A percentile compares a stretch with the other conserved stretches of the same genome.
Conservation (phyloP, 352 stramenopile genomes). For the Phytophthora brassicae region DNA sequence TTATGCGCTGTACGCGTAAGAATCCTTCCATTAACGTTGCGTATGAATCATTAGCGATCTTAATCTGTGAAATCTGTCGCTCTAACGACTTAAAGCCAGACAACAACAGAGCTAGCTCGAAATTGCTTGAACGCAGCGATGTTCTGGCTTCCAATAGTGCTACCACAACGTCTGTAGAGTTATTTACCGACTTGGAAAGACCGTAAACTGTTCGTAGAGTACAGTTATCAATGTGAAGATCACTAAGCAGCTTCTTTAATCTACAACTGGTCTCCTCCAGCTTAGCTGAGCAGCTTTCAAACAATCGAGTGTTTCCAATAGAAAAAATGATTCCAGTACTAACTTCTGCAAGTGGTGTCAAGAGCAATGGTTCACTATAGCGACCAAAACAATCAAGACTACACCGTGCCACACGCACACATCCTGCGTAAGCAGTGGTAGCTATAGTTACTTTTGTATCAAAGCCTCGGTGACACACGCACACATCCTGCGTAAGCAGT, state of each 20-base stretch:
- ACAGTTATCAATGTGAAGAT: constrained; percentile 3
- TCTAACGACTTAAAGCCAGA: constrained; percentile 37
- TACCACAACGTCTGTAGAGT: constrained; percentile 4
- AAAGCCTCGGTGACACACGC: constrained; percentile 53
- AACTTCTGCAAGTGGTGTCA: constrained; percentile 35
- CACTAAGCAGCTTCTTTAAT: constrained; percentile 24
- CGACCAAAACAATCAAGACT: constrained; percentile 49
- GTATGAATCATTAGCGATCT: constrained; percentile 26
- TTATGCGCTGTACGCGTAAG: constrained; percentile 29
- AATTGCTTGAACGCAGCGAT: constrained; percentile 38
- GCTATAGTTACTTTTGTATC: constrained; percentile 41
- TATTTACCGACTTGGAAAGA: constrained; percentile 5
- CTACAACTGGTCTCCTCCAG: constrained; percentile 16
- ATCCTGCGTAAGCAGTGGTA: constrained; percentile 58
- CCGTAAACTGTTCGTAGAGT: constrained; percentile 17
- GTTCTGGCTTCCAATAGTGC: constrained; percentile 33
- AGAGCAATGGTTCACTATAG: constrained; percentile 56
- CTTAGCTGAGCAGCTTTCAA: constrained; percentile 8
- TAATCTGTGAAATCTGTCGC: constrained; percentile 11
- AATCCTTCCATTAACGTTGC: constrained; percentile 22
- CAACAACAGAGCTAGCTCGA: constrained; percentile 53
- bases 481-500: constrained; percentile 60
- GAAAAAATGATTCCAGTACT: not conserved
- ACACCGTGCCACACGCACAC: constrained; percentile 55
- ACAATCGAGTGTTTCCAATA: not conserved